phyloP scores from a whole-genome alignment of 2,329 filamentous ascomycete species.

The Sporothrix brasiliensis region DNA sequence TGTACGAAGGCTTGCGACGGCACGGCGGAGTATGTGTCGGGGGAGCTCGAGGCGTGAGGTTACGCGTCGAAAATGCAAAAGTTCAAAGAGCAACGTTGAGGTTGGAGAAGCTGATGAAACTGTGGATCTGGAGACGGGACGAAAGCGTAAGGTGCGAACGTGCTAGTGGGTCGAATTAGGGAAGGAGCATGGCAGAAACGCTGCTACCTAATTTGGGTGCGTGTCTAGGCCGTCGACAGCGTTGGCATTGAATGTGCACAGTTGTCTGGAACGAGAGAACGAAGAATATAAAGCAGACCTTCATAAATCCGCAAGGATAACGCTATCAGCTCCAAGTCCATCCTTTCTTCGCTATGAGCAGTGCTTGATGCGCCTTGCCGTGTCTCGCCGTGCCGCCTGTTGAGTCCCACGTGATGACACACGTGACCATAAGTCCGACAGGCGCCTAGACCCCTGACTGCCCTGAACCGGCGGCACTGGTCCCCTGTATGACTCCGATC shows the following conservation, averaged over 20 bases:
- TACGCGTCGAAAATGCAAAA: background rate
- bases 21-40: background rate
- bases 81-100: background rate
- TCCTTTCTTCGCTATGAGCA: no score
- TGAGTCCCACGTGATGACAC: background rate
- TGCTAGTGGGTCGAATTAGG: constrained; percentile 22
- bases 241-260: no score
- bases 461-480: constrained; percentile 11
- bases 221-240: background rate
- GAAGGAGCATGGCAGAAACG: constrained; percentile 13
- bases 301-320: no score
- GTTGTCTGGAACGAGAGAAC: no score
- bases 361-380: no score
- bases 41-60: background rate
- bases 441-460: constrained; percentile 2
- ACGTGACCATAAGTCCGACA: background rate
- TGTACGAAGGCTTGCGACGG: no score
- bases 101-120: constrained; percentile 5
- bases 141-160: constrained; percentile 13
- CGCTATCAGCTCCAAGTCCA: no score
- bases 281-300: no score
- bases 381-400: no score
- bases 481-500: constrained; percentile 39
- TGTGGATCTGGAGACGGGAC: constrained; percentile 23
- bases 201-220: constrained; percentile 24